Evolutionary conservation across 768 basidiomycete genomes (phyloP).

Genomic region (Mycena latifolia): DNA sequence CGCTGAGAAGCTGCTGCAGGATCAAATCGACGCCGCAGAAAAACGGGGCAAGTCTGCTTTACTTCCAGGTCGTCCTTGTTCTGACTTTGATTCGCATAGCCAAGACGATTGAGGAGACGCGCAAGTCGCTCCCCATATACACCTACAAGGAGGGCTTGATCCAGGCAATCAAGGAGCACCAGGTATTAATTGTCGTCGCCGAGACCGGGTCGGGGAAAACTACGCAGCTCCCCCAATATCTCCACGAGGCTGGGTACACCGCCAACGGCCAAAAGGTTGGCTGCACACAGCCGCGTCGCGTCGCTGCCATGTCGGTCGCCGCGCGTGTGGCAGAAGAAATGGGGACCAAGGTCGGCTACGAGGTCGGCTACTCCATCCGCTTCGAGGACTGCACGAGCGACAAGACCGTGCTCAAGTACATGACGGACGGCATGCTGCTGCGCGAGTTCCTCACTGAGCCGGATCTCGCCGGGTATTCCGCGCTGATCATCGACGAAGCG

Average conservation of each 20-base stretch:
- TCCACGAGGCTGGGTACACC: constrained; percentile 97
- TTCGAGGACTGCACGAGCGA: constrained; percentile 99
- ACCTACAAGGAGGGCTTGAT: constrained; percentile 90
- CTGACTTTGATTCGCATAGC: constrained; percentile 57
- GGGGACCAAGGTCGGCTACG: constrained; percentile 96
- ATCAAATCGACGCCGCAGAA: constrained; percentile 93
- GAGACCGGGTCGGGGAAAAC: constrained; percentile 99
- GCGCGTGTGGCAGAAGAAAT: constrained; percentile 99
- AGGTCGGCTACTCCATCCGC: constrained; percentile 99
- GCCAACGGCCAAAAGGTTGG: constrained; percentile 89
- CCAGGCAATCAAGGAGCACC: constrained; percentile 89
- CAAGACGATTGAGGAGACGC: constrained; percentile 90
- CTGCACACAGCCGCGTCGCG: constrained; percentile 98
- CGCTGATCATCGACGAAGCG: constrained; percentile 97
- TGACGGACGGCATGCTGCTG: constrained; percentile 99
- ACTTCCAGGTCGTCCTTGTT: neutral
- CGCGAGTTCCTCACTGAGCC: constrained; percentile 98
- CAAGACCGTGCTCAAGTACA: constrained; percentile 98
- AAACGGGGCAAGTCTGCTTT: constrained; percentile 73
- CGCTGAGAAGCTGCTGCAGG: constrained; percentile 86
- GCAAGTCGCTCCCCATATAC: constrained; percentile 94
- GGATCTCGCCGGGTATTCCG: constrained; percentile 94
- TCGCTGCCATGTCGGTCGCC: constrained; percentile 99
- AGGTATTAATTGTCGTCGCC: constrained; percentile 96
- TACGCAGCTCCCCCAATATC: constrained; percentile 97